Evolutionary conservation across 1,139 yeast species (phyloP).

Genomic region (Yamadazyma jaroonii): DNA sequence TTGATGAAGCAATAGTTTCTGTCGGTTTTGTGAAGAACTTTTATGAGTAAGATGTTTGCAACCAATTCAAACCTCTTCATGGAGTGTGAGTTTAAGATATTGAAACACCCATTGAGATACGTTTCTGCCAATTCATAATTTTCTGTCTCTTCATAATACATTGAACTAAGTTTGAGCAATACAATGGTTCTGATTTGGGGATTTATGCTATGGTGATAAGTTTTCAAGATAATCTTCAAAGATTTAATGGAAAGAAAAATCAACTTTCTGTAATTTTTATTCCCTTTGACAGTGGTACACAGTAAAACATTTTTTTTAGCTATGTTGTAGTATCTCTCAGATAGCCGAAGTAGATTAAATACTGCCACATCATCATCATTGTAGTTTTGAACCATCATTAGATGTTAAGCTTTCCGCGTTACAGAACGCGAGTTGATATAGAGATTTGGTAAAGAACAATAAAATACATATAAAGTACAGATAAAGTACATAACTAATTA

Average conservation of each 20-base stretch:
- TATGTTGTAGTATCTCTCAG: slow-evolving; percentile 6
- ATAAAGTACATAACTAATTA: background rate
- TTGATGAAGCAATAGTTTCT: slow-evolving; percentile 1
- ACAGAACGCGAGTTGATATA: background rate
- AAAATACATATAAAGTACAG: slow-evolving; percentile 4
- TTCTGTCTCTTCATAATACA: slow-evolving; percentile 41
- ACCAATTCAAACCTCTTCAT: slow-evolving; percentile 5
- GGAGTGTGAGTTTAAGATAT: slow-evolving; percentile 26
- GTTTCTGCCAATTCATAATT: slow-evolving; percentile 38
- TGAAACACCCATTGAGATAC: slow-evolving; percentile 35
- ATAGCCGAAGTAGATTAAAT: background rate
- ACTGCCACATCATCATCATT: slow-evolving; percentile 3
- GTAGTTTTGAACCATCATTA: slow-evolving; percentile 1
- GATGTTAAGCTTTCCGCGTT: too few species aligned
- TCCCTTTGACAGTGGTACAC: slow-evolving; percentile 16
- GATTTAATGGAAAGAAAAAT: slow-evolving; percentile 41
- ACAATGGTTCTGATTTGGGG: slow-evolving; percentile 25
- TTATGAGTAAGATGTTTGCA: slow-evolving; percentile 3
- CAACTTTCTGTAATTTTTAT: slow-evolving; percentile 28
- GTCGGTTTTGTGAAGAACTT: slow-evolving; percentile 5
- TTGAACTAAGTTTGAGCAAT: slow-evolving; percentile 31
- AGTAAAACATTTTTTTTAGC: slow-evolving; percentile 24
- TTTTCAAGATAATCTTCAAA: slow-evolving; percentile 27
- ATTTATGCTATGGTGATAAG: slow-evolving; percentile 22
- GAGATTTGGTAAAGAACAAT: background rate